Base-by-base conservation (phyloP, 2,329 filamentous ascomycete genomes). In the Xylariaceae sp. region DNA sequence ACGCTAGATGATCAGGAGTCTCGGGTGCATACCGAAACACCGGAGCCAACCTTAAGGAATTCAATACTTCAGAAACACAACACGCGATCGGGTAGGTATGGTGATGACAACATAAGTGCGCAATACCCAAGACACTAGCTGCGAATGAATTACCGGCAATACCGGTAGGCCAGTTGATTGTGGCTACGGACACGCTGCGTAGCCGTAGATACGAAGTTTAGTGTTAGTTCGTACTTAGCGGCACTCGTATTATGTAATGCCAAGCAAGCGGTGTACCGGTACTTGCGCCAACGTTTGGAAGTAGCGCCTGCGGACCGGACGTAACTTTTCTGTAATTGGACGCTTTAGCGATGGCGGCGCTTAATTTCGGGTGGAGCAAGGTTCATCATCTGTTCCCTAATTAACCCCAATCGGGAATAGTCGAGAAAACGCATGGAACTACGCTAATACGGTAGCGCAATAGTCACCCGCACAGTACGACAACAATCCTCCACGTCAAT, bases 261-360 rank as follows among this genome's bases (percentile, higher is more conserved):
- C n/a, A n/a, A n/a, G n/a, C 5, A 26, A 5, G 26, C 26, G 5
- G 36, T 18, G 36, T 37, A 37, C 36, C 12, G 15, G 36, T 18
- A 18, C 18, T 29, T 30, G 12, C 26, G 26, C 26, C 8, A 26
- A 26, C 4, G 26, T n/a, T n/a, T n/a, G n/a, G n/a, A n/a, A n/a
- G n/a, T n/a, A n/a, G n/a, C n/a, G n/a, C n/a, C n/a, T n/a, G n/a
- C n/a, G 10, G 10, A 34, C 13, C 32, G 9, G 32, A 34, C 13
- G 32, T 15, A 26, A 4, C 1, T 21, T 10, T 2, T 22, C 45
- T 37, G 30, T 51, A 9, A 57, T 57, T 57, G 51, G 57, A 9
- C 5, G 7, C 39, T 48, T 51, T 57, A 59, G 57, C 56, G 54
- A 57, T 6, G 21, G 44, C 37, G 26, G 56, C 56, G 54, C 54